phyloP scores from a whole-genome alignment of 345 rosid genomes.

The Brassica rapa region DNA sequence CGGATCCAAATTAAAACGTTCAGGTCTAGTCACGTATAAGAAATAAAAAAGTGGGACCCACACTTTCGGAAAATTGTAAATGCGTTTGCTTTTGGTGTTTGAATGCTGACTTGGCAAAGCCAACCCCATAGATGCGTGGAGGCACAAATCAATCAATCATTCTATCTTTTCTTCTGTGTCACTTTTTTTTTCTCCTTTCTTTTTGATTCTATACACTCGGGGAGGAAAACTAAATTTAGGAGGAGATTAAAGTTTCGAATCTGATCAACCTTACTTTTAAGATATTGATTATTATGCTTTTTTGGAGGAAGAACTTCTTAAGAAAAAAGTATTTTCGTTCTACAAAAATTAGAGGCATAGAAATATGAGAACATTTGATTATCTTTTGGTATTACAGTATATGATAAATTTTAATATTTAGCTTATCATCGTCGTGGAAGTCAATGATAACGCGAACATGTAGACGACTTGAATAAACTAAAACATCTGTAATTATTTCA shows the following conservation, averaged over 20 bases:
- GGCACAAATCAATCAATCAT: slow-evolving; percentile 1
- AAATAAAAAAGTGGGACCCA: slow-evolving; percentile 13
- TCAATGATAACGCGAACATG: slow-evolving; percentile 32
- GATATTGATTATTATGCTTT: neutral
- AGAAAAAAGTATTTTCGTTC: neutral
- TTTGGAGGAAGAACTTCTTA: neutral
- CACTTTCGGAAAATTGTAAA: neutral
- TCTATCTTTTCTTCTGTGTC: neutral
- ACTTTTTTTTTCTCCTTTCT: neutral
- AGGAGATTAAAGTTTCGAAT: neutral
- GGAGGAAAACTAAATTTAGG: neutral
- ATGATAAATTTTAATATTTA: neutral
- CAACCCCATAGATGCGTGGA: slow-evolving; percentile 23
- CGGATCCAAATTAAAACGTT: no score
- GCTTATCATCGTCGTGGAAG: slow-evolving; percentile 5
- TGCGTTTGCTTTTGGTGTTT: slow-evolving; percentile 28
- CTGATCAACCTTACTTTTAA: neutral
- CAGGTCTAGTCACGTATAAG: no score
- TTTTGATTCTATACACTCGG: slow-evolving; percentile 16
- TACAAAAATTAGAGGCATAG: neutral
- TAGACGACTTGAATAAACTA: slow-evolving; percentile 12
- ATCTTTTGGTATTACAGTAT: neutral
- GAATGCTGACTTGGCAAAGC: slow-evolving; percentile 28
- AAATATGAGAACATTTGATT: neutral
- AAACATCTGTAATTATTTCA: neutral